Conservation (phyloP, 2,329 filamentous ascomycete genomes). For the Penicillium janthinellum region DNA sequence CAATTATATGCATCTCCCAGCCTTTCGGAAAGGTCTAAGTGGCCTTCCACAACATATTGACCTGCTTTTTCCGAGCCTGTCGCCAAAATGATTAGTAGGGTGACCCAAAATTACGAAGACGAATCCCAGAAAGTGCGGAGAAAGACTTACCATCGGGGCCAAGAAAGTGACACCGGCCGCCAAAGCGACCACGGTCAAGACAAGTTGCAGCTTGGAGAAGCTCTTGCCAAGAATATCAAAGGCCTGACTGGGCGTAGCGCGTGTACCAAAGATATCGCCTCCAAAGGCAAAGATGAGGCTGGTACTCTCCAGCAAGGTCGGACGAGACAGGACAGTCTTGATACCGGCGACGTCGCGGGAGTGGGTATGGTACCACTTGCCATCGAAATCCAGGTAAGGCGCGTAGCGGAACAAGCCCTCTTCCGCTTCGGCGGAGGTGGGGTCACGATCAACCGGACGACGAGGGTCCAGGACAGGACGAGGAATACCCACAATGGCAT, state of each 20-base stretch:
- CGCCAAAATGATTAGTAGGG: conserved; percentile 11
- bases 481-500: conserved; percentile 77
- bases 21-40: conserved; percentile 8
- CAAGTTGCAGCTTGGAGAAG: conserved; percentile 86
- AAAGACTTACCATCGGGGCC: conserved; percentile 74
- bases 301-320: conserved; percentile 86
- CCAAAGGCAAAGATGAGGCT: conserved; percentile 87
- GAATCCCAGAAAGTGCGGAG: background rate
- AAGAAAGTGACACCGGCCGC: conserved; percentile 74
- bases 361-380: conserved; percentile 78
- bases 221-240: conserved; percentile 93
- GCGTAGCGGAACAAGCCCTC: conserved; percentile 79
- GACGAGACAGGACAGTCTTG: conserved; percentile 69
- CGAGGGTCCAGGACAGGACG: conserved; percentile 80
- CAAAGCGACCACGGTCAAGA: conserved; percentile 80
- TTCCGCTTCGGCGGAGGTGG: conserved; percentile 74
- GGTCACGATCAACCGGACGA: conserved; percentile 80
- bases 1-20: conserved; percentile 14
- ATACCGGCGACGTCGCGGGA: conserved; percentile 78
- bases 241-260: conserved; percentile 80
- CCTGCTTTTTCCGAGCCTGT: conserved; percentile 27
- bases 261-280: conserved; percentile 79
- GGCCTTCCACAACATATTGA: conserved; percentile 27
- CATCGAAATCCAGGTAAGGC: conserved; percentile 79
- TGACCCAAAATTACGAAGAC: background rate